Evolutionary conservation across 148 eudicot species (phyloP).

Genomic region (Salicornia ramosissima): DNA sequence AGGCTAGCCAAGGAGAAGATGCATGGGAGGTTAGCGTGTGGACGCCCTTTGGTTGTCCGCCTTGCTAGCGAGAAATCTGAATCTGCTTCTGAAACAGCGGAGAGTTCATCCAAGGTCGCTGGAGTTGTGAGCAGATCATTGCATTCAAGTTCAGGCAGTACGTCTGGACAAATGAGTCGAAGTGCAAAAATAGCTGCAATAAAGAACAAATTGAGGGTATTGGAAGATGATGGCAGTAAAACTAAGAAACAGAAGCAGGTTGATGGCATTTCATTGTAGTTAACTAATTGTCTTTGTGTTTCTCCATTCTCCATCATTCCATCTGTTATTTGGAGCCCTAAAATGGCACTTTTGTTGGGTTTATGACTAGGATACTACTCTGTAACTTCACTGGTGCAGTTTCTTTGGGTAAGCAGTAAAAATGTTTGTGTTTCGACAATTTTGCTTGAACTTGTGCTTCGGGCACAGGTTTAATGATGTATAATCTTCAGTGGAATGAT

Average conservation of each 20-base stretch:
- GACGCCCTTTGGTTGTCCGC: conserved; percentile 86
- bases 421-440: no score
- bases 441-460: no score
- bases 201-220: conserved; percentile 74
- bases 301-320: background rate
- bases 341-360: no score
- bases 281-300: background rate
- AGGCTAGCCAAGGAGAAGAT: conserved; percentile 80
- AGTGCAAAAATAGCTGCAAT: conserved; percentile 85
- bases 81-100: conserved; percentile 32
- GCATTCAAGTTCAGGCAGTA: conserved; percentile 35
- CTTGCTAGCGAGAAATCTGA: conserved; percentile 69
- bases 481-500: no score
- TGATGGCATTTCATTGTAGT: conserved; percentile 16
- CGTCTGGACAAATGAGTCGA: conserved; percentile 50
- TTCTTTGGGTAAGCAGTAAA: no score
- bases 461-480: no score
- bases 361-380: no score
- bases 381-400: no score
- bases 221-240: conserved; percentile 58
- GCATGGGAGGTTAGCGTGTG: conserved; percentile 76
- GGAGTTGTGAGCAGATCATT: conserved; percentile 33
- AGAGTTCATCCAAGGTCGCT: conserved; percentile 31
- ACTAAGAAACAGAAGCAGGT: conserved; percentile 68
- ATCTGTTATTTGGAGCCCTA: background rate